phyloP scores from a whole-genome alignment of 1,284 basidiomycete species.

The Sphagnurus paluster region DNA sequence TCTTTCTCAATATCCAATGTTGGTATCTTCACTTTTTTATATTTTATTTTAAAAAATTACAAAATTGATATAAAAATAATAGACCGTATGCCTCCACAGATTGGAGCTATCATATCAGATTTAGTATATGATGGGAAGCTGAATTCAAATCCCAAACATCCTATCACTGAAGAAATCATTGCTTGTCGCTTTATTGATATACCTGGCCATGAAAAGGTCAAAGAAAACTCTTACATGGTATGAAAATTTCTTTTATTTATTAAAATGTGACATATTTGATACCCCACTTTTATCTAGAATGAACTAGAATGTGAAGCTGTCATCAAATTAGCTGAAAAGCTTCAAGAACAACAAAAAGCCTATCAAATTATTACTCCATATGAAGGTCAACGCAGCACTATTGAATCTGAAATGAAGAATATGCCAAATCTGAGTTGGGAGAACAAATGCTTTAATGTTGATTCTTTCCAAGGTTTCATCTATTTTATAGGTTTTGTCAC shows the following conservation, averaged over 20 bases:
- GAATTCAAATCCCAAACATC: constrained; percentile 47
- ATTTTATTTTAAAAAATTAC: constrained; percentile 3
- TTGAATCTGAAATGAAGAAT: constrained; percentile 50
- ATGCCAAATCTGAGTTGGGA: constrained; percentile 48
- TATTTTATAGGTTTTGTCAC: constrained; percentile 5
- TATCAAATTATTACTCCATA: constrained; percentile 73
- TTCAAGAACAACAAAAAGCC: constrained; percentile 41
- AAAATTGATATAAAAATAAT: constrained; percentile 1
- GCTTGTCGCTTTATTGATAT: constrained; percentile 59
- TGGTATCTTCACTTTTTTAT: constrained; percentile 28
- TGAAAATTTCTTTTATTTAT: constrained; percentile 13
- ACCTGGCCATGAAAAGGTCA: constrained; percentile 34
- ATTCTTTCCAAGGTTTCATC: constrained; percentile 59
- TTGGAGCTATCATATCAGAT: constrained; percentile 70
- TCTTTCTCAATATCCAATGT: constrained; percentile 63
- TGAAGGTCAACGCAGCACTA: constrained; percentile 56
- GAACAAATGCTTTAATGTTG: constrained; percentile 63
- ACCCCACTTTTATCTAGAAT: constrained; percentile 41
- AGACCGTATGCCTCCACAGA: constrained; percentile 78
- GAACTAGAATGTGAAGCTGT: constrained; percentile 43
- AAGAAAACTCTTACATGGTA: constrained; percentile 45
- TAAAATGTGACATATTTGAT: constrained; percentile 12
- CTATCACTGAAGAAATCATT: constrained; percentile 34
- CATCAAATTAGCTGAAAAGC: constrained; percentile 45
- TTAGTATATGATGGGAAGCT: constrained; percentile 59